These are phyloP conservation scores for Fraxinus nigra DNA, from an alignment of 305 asterid genomes.

Conservation along the genomic window DNA sequence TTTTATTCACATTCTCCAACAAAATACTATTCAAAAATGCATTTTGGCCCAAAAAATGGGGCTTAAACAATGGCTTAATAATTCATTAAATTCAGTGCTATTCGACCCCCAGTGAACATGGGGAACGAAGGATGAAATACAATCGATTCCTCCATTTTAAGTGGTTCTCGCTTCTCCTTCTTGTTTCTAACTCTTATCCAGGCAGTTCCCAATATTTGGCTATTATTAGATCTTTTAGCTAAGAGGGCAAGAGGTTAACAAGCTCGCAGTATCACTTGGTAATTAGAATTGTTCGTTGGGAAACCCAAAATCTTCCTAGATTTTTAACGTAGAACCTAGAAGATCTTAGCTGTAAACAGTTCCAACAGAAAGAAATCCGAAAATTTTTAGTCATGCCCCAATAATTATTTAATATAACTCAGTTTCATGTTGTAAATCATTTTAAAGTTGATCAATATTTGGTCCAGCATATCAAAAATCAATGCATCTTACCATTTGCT, in stretches of 20 bases:
- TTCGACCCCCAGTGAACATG: not conserved
- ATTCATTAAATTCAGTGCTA: not conserved
- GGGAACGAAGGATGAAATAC: not conserved
- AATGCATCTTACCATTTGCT: conserved; percentile 75
- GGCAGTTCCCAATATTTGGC: not conserved
- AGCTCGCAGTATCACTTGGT: not conserved
- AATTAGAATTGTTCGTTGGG: not conserved
- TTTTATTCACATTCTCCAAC: not conserved
- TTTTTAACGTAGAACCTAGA: not conserved
- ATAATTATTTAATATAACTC: not conserved
- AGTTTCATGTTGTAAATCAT: not conserved
- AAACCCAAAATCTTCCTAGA: not conserved
- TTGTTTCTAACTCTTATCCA: not conserved
- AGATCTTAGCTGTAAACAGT: not conserved
- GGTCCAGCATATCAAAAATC: conserved; percentile 15
- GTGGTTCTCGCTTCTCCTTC: not conserved
- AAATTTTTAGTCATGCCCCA: not conserved
- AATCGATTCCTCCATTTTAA: not conserved
- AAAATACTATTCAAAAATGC: not conserved
- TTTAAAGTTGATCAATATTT: conserved; percentile 11
- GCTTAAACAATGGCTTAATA: not conserved
- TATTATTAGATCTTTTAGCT: not conserved
- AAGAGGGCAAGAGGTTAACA: not conserved
- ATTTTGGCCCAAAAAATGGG: not conserved
- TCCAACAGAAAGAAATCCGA: not conserved